These are phyloP conservation scores for Jamesozyma rosinii DNA, from an alignment of 805 yeast genomes.

Conservation along the genomic window DNA sequence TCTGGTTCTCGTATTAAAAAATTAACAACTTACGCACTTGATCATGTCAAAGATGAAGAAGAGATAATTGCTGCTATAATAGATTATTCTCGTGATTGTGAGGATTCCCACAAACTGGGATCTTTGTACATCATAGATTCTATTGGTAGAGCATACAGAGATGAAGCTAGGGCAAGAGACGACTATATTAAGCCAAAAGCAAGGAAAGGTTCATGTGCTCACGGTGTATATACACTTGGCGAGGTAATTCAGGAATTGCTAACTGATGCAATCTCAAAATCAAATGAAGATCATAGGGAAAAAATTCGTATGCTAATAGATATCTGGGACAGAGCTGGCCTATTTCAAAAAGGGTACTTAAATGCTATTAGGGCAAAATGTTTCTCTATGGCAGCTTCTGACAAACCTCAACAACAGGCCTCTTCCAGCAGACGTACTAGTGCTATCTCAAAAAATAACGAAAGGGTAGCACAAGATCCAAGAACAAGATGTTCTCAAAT, in stretches of 20 bases:
- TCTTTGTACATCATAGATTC: conserved; percentile 88
- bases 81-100: conserved; percentile 55
- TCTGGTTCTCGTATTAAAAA: conserved; percentile 91
- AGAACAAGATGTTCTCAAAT: conserved; percentile 25
- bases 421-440: conserved; percentile 29
- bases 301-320: conserved; percentile 79
- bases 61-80: conserved; percentile 21
- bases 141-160: conserved; percentile 75
- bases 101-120: conserved; percentile 80
- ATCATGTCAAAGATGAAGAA: conserved; percentile 42
- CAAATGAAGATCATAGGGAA: conserved; percentile 50
- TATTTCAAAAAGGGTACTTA: conserved; percentile 56
- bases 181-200: conserved; percentile 42
- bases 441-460: conserved; percentile 54
- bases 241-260: conserved; percentile 54
- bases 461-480: conserved; percentile 44
- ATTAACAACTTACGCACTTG: conserved; percentile 67
- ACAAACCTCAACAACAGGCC: conserved; percentile 32
- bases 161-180: conserved; percentile 52
- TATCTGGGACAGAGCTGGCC: conserved; percentile 82
- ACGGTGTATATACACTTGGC: conserved; percentile 59
- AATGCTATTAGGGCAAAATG: conserved; percentile 47
- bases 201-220: conserved; percentile 62
- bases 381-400: conserved; percentile 32
- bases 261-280: conserved; percentile 50